A percentile compares a stretch with the other conserved stretches of the same genome.
Evolutionary conservation across 1,284 basidiomycete genomes (phyloP).

Genomic region (Takashimella koratensis): DNA sequence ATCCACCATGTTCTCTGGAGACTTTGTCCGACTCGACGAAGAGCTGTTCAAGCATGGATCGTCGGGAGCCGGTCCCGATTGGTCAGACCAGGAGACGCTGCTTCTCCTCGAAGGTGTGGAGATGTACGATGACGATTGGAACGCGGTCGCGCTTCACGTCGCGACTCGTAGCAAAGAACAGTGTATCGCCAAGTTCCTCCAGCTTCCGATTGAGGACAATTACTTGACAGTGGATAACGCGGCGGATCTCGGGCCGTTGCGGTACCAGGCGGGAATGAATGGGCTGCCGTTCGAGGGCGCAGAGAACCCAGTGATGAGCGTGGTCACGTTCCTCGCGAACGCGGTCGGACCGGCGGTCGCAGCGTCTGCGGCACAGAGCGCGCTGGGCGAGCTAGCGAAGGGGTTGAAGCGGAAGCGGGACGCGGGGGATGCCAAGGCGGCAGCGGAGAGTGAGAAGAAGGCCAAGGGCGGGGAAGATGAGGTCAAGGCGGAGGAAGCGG

Average conservation of each 20-base stretch:
- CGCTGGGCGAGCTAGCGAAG: constrained; percentile 61
- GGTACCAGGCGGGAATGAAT: constrained; percentile 55
- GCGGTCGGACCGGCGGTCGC: constrained; percentile 89
- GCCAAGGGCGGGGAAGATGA: constrained; percentile 16
- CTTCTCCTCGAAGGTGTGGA: constrained; percentile 90
- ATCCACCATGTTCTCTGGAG: constrained; percentile 90
- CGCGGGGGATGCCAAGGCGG: constrained; percentile 46
- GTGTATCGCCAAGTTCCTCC: constrained; percentile 92
- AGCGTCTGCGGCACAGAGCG: constrained; percentile 87
- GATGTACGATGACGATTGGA: constrained; percentile 98
- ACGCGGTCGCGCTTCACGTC: constrained; percentile 84
- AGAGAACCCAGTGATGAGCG: constrained; percentile 98
- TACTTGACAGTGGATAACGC: constrained; percentile 56
- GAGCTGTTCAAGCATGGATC: constrained; percentile 53
- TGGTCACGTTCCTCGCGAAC: constrained; percentile 92
- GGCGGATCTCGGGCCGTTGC: constrained; percentile 65
- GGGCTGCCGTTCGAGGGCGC: constrained; percentile 86
- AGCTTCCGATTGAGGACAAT: constrained; percentile 93
- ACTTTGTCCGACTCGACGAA: constrained; percentile 86
- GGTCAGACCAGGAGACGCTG: constrained; percentile 88
- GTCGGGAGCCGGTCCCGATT: constrained; percentile 60
- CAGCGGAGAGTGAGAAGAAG: constrained; percentile 18
- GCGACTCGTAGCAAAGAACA: constrained; percentile 86
- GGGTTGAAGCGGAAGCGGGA: constrained; percentile 64
- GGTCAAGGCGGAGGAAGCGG: constrained; percentile 15